A percentile compares a stretch with the other conserved stretches of the same genome.
Conservation (phyloP, 2,329 filamentous ascomycete species). For the Cladosporium sp. region DNA sequence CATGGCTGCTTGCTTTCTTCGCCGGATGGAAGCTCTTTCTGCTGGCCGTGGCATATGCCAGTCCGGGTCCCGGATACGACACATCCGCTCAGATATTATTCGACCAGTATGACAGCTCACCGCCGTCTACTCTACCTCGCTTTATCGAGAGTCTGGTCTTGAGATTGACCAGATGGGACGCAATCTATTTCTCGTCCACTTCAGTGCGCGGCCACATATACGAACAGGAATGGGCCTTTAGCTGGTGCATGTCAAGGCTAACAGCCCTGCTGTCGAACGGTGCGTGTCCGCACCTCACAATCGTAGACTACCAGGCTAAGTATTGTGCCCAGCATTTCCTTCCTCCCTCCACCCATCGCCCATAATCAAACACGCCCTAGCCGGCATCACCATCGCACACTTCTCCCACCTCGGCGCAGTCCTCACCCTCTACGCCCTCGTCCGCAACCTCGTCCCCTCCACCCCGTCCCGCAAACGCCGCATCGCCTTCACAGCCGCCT, state of each 20-base stretch:
- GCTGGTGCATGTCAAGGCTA: conserved; percentile 48
- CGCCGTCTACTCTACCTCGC: conserved; percentile 16
- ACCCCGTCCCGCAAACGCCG: conserved; percentile 26
- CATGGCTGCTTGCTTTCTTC: conserved; percentile 38
- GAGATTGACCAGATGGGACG: conserved; percentile 72
- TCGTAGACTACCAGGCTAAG: conserved; percentile 22
- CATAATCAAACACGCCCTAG: conserved; percentile 35
- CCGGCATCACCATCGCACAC: conserved; percentile 64
- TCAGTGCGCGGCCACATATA: conserved; percentile 60
- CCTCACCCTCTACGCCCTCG: conserved; percentile 63
- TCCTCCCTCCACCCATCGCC: conserved; percentile 13
- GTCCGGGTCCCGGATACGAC: conserved; percentile 63
- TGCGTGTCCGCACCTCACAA: conserved; percentile 28
- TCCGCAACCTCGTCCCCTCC: conserved; percentile 48
- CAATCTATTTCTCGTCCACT: conserved; percentile 64
- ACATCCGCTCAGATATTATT: conserved; percentile 60
- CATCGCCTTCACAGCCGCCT: conserved; percentile 62
- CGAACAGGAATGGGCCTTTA: conserved; percentile 86
- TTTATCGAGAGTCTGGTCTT: conserved; percentile 37
- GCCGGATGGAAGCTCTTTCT: conserved; percentile 61
- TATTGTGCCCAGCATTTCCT: conserved; percentile 19
- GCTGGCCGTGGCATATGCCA: conserved; percentile 53
- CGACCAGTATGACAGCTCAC: conserved; percentile 20
- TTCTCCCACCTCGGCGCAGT: conserved; percentile 70
- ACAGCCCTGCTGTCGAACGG: conserved; percentile 37